Percentiles rank a stretch among this genome's conserved stretches.
Conservation (phyloP, 768 basidiomycete species). For the Pholiota conissans region DNA sequence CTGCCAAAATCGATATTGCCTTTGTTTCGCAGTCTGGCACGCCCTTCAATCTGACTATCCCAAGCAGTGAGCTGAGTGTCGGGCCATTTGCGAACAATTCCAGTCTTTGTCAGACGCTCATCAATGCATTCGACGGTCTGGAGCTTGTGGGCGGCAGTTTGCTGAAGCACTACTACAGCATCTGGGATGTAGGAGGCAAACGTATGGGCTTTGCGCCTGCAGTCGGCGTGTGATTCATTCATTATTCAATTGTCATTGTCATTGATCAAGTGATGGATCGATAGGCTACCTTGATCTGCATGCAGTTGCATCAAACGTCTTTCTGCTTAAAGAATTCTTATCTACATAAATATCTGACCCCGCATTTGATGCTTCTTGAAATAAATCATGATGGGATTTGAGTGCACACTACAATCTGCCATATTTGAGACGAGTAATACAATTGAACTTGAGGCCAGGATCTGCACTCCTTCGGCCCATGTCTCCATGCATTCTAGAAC, state of each 20-base stretch:
- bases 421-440: background rate
- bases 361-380: slow-evolving; percentile 1
- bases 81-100: slow-evolving; percentile 55
- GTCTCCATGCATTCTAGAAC: background rate
- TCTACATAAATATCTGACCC: background rate
- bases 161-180: slow-evolving; percentile 60
- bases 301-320: background rate
- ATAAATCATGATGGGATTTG: background rate
- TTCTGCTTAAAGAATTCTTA: slow-evolving; percentile 1
- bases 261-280: slow-evolving; percentile 1
- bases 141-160: slow-evolving; percentile 54
- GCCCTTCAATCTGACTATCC: slow-evolving; percentile 57
- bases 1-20: slow-evolving; percentile 50
- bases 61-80: slow-evolving; percentile 55
- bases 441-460: background rate
- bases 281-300: background rate
- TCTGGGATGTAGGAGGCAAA: slow-evolving; percentile 53
- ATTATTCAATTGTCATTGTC: too few relatives aligned
- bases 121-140: slow-evolving; percentile 57
- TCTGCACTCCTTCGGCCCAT: background rate
- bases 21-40: slow-evolving; percentile 51
- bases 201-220: slow-evolving; percentile 55
- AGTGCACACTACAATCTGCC: background rate
- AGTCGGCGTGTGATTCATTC: slow-evolving; percentile 21
- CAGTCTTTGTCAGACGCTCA: slow-evolving; percentile 53